Evolutionary conservation across 2,329 filamentous ascomycete species (phyloP).

Genomic region (Exophiala phaeomuriformis): DNA sequence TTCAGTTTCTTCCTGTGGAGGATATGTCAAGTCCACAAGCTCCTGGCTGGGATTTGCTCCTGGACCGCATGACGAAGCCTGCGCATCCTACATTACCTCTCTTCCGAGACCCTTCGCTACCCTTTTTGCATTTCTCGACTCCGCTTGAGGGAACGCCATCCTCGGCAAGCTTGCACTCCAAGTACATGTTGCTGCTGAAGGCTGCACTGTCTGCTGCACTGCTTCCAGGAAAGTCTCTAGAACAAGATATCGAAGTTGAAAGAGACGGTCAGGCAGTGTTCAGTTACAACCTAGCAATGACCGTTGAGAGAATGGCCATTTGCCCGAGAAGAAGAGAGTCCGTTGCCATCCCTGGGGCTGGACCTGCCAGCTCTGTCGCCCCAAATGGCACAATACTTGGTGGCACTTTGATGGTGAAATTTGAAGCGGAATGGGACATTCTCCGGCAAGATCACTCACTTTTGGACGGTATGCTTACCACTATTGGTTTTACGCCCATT

Average conservation of each 20-base stretch:
- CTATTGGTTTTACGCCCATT: conserved; percentile 36
- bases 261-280: conserved; percentile 32
- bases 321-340: conserved; percentile 45
- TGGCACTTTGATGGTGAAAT: conserved; percentile 54
- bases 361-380: conserved; percentile 39
- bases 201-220: conserved; percentile 29
- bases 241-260: conserved; percentile 14
- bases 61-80: conserved; percentile 35
- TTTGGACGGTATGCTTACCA: conserved; percentile 39
- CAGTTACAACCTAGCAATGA: conserved; percentile 55
- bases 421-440: conserved; percentile 47
- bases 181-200: conserved; percentile 40
- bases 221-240: conserved; percentile 3
- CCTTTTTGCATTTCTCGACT: conserved; percentile 23
- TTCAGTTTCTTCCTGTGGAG: conserved; percentile 44
- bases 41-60: conserved; percentile 43
- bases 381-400: conserved; percentile 53
- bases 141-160: conserved; percentile 10
- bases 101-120: conserved; percentile 39
- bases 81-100: conserved; percentile 39
- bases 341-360: conserved; percentile 35
- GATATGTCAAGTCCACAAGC: conserved; percentile 33
- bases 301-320: conserved; percentile 47
- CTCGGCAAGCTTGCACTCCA: conserved; percentile 30
- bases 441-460: conserved; percentile 37